Evolutionary conservation across 2,329 filamentous ascomycete genomes (phyloP).

Genomic region (Geoglossum cookeanum): DNA sequence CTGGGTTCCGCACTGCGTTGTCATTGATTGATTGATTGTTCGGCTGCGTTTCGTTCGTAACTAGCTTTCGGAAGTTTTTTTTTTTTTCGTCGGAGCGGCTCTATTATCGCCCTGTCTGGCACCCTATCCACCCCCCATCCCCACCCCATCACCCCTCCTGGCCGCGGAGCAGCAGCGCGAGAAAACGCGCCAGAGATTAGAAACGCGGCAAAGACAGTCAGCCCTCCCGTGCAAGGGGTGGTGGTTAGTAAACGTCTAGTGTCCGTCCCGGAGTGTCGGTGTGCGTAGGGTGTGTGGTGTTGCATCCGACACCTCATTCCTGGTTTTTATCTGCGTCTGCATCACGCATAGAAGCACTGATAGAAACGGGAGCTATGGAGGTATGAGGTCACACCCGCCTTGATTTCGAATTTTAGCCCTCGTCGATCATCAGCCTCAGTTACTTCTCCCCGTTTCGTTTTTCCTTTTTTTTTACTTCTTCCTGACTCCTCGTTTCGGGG

Average conservation of each 20-base stretch:
- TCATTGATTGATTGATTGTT: no score
- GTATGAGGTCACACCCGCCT: constrained; percentile 1
- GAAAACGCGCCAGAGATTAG: not conserved
- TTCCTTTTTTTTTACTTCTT: not conserved
- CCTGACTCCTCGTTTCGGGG: not conserved
- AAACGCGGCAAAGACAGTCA: not conserved
- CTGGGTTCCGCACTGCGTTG: no score
- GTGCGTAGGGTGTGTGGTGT: not conserved
- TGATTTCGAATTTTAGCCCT: not conserved
- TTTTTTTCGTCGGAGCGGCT: not conserved
- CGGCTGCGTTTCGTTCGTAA: no score
- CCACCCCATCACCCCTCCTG: not conserved
- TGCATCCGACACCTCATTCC: constrained; percentile 1
- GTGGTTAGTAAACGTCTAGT: not conserved
- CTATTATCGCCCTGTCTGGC: not conserved
- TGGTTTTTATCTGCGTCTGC: not conserved
- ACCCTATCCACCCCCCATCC: no score
- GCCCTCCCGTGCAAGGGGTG: not conserved
- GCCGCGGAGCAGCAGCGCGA: no score
- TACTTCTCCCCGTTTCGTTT: not conserved
- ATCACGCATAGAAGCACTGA: not conserved
- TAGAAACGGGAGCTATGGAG: not conserved
- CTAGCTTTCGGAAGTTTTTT: no score
- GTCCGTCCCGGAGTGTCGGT: not conserved
- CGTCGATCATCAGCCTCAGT: not conserved